Conservation (phyloP, 2,329 filamentous ascomycete genomes). For the Microdochium trichocladiopsis region DNA sequence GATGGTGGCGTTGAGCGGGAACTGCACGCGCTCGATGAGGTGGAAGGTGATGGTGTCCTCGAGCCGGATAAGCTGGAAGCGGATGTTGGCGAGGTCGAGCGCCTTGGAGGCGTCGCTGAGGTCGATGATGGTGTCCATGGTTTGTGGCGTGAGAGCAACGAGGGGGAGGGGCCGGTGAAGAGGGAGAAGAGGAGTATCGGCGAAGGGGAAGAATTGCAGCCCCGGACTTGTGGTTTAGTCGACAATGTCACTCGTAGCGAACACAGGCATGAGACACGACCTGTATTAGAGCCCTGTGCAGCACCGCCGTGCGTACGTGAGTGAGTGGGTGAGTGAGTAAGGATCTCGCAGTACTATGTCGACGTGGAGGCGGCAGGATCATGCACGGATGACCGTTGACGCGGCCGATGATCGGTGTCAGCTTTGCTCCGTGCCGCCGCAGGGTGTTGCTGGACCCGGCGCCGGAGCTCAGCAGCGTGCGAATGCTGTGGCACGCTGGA, state of each 20-base stretch:
- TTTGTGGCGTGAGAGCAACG: neutral
- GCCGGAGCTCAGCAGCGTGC: neutral
- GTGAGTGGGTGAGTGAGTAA: too few species aligned
- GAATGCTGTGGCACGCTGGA: neutral
- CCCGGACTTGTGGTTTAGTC: too few species aligned
- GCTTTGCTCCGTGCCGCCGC: neutral
- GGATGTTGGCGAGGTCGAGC: conserved; percentile 83
- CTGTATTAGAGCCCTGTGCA: too few species aligned
- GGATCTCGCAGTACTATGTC: too few species aligned
- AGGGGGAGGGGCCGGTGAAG: too few species aligned
- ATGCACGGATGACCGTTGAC: neutral
- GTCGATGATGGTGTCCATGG: conserved; percentile 88
- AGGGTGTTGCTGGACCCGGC: neutral
- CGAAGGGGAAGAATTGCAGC: too few species aligned
- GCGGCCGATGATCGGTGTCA: neutral
- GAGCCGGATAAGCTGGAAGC: conserved; percentile 87
- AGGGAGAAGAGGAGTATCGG: too few species aligned
- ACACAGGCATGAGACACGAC: too few species aligned
- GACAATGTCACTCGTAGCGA: too few species aligned
- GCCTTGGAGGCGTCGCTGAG: conserved; percentile 79
- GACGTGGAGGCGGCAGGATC: too few species aligned
- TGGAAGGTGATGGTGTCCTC: conserved; percentile 98
- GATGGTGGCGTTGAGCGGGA: conserved; percentile 83
- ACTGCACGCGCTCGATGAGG: conserved; percentile 96
- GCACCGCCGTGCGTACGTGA: too few species aligned